phyloP scores from a whole-genome alignment of 257 asterid genomes.

The Nicotiana benthamiana region DNA sequence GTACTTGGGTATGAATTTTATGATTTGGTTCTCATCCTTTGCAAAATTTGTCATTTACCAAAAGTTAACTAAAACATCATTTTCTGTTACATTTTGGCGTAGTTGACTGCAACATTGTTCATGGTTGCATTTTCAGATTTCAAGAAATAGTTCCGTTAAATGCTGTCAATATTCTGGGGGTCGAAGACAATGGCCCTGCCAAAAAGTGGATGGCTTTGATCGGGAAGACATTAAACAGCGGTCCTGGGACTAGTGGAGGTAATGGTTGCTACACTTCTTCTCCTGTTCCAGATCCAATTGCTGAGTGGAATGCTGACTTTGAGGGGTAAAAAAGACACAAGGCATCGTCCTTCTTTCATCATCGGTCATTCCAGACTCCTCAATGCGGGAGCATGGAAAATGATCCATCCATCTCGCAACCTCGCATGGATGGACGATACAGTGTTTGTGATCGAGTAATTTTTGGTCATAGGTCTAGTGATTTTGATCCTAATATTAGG shows the following conservation, averaged over 20 bases:
- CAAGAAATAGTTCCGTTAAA: constrained; percentile 88
- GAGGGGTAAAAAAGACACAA: constrained; percentile 57
- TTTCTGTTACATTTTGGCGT: neutral
- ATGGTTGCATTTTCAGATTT: constrained; percentile 35
- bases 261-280: constrained; percentile 49
- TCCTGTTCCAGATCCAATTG: constrained; percentile 67
- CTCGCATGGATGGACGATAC: constrained; percentile 59
- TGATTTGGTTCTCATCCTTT: neutral
- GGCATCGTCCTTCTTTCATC: constrained; percentile 47
- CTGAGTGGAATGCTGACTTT: constrained; percentile 75
- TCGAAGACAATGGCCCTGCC: constrained; percentile 61
- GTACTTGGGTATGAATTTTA: constrained; percentile 18
- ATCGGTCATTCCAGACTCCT: constrained; percentile 58
- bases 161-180: constrained; percentile 78
- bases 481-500: constrained; percentile 38
- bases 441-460: constrained; percentile 75
- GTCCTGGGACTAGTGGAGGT: constrained; percentile 54
- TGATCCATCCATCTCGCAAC: constrained; percentile 41
- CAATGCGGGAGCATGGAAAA: constrained; percentile 58
- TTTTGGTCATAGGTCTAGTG: constrained; percentile 46
- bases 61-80: neutral
- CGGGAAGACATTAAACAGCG: constrained; percentile 50
- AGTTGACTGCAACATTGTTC: neutral
- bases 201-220: constrained; percentile 63
- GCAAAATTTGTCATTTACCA: neutral